Base-by-base conservation (phyloP, 2,329 filamentous ascomycete species). In the Eutypa lata region DNA sequence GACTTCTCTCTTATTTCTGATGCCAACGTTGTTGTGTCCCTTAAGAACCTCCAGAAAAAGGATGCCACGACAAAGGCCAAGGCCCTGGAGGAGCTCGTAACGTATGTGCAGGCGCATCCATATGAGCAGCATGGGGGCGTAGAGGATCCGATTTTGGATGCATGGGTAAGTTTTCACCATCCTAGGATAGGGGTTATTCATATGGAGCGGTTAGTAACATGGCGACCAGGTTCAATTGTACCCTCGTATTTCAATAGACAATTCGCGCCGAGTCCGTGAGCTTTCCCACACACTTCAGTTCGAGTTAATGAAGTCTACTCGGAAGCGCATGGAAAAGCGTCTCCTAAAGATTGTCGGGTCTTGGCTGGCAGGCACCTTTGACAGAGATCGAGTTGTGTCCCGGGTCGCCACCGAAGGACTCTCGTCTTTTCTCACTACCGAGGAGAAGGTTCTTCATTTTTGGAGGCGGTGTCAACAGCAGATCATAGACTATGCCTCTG, bases 31-130 rank as follows among this genome's bases (percentile, higher is more conserved):
- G 84, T 93, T 37, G 91, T 97, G 14, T 84, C 87, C n/a, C 90
- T 97, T 74, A 96, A 97, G 72, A 96, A 95, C 62, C 73, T 97
- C 3, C 80, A 87, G 48, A 99, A 97, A 74, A 96, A 94, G 72
- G 93, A 97, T 73, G 88, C 87, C 64, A 96, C 86, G 11, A 99
- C 94, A 37, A 96, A 96, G 68, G 81, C 88, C 7, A 96, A 93
- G 69, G 93, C 90, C 0, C 76, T 99, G 26, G 92, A 97, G 62
- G 93, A 97, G 49, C 73, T 99, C 19, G 79, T 90, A 47, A 69
- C 80, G 33, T 81, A 88, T 65, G 76, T 90, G 38, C 77, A 79
- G 58, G 70, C 73, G 13, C 80, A 76, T 69, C 79, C 71, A 42
- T 79, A 68, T 67, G 81, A 78, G 55, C 63, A 77, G 51, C 75